Evolutionary conservation across 805 yeast species (phyloP).

Genomic region (Wickerhamiella nectarea): DNA sequence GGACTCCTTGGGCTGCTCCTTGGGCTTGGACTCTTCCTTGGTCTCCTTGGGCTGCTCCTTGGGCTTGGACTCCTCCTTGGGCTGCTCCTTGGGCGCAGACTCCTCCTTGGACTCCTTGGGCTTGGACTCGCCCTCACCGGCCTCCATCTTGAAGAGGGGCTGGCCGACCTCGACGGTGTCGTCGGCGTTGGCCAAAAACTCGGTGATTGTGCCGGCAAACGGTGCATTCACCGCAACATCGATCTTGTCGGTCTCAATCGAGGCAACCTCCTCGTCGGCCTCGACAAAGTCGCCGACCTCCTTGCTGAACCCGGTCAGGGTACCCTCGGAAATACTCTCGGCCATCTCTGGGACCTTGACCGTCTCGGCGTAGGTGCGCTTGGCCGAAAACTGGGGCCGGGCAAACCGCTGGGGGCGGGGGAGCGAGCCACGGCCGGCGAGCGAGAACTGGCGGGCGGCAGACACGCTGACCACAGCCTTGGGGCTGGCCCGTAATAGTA

Average conservation of each 20-base stretch:
- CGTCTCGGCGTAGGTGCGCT: conserved; percentile 23
- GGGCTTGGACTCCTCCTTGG: conserved; percentile 20
- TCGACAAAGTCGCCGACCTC: conserved; percentile 78
- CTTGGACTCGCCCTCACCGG: conserved; percentile 53
- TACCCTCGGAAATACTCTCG: conserved; percentile 95
- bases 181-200: conserved; percentile 67
- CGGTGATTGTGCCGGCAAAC: conserved; percentile 75
- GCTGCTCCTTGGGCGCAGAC: conserved; percentile 19
- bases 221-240: conserved; percentile 97
- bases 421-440: conserved; percentile 6
- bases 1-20: conserved; percentile 20
- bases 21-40: conserved; percentile 20
- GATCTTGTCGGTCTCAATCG: conserved; percentile 96
- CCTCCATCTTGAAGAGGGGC: conserved; percentile 75
- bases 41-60: conserved; percentile 25
- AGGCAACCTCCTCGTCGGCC: conserved; percentile 82
- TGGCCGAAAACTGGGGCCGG: conserved; percentile 1
- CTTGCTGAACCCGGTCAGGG: conserved; percentile 47
- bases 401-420: conserved; percentile 9
- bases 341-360: conserved; percentile 98
- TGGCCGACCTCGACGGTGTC: conserved; percentile 96
- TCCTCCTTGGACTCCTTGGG: conserved; percentile 23
- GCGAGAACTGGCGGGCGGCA: conserved; percentile 5
- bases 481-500: conserved; percentile 5
- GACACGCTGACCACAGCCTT: not conserved